Conservation (phyloP, 2,329 filamentous ascomycete species). For the Claviceps cyperi region DNA sequence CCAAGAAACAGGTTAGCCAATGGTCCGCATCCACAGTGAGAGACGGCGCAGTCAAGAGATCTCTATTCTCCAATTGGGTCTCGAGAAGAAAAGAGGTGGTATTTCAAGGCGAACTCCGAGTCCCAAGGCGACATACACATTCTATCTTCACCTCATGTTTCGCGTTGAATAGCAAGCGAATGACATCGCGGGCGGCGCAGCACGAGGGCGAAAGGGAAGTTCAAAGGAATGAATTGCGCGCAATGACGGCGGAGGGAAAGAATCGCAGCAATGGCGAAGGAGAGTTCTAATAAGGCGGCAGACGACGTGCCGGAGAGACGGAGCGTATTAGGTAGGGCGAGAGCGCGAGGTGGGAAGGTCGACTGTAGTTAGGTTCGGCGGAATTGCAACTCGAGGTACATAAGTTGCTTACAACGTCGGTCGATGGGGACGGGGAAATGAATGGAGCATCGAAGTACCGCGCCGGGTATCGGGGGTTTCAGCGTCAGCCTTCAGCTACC, state of each 20-base stretch:
- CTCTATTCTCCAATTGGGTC: neutral
- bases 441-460: neutral
- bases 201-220: conserved; percentile 10
- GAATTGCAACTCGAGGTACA: neutral
- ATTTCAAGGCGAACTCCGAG: neutral
- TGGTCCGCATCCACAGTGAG: conserved; percentile 3
- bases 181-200: conserved; percentile 19
- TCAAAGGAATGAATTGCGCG: conserved; percentile 1
- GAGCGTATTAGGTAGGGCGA: neutral
- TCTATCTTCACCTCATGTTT: conserved; percentile 27
- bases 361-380: neutral
- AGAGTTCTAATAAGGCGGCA: neutral
- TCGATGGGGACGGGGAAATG: no score
- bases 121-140: conserved; percentile 23
- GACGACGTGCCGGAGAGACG: neutral
- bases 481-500: neutral
- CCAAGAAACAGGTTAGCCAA: conserved; percentile 3
- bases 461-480: neutral
- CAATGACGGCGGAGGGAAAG: neutral
- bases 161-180: conserved; percentile 18
- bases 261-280: neutral
- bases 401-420: no score
- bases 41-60: neutral
- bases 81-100: neutral
- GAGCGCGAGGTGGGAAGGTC: neutral